Conservation (phyloP, 441 rosid species). For the Croton laevigatus region DNA sequence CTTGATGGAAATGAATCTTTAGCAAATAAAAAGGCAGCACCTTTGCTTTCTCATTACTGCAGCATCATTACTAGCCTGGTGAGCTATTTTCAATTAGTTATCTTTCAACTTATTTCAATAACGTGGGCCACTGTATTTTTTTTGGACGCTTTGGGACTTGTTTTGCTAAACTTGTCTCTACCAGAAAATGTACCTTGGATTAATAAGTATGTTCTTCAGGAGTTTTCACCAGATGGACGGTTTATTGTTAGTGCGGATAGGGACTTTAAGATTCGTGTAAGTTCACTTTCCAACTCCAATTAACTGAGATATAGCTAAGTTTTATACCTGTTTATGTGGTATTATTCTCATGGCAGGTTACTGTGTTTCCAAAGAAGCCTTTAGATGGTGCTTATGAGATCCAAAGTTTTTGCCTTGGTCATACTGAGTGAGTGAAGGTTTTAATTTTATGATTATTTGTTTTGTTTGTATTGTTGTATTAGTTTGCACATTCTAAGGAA, state of each 20-base stretch:
- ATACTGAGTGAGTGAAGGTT: slow-evolving; percentile 74
- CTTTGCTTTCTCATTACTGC: slow-evolving; percentile 85
- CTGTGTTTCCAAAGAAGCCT: slow-evolving; percentile 76
- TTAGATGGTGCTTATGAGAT: slow-evolving; percentile 87
- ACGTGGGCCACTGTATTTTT: not conserved
- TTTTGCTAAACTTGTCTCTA: not conserved
- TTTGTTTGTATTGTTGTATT: slow-evolving; percentile 6
- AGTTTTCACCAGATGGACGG: slow-evolving; percentile 79
- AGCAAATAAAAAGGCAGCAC: slow-evolving; percentile 54
- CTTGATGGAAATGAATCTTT: slow-evolving; percentile 35
- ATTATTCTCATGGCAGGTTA: slow-evolving; percentile 47
- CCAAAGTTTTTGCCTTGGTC: slow-evolving; percentile 92
- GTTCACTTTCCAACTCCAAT: slow-evolving; percentile 23
- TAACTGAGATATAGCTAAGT: slow-evolving; percentile 18
- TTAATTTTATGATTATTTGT: slow-evolving; percentile 17
- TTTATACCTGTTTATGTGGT: slow-evolving; percentile 11
- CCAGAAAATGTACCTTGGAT: not conserved
- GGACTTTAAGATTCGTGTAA: slow-evolving; percentile 90
- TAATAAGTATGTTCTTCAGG: slow-evolving; percentile 42
- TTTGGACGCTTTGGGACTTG: not conserved
- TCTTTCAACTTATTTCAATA: not conserved
- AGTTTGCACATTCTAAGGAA: not conserved
- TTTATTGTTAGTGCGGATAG: slow-evolving; percentile 81
- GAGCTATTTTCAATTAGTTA: slow-evolving; percentile 12
- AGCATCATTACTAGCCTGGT: slow-evolving; percentile 94